Evolutionary conservation across 1,284 basidiomycete genomes (phyloP), one percentile per base, ranked within the genome.

Genomic region (Trichosporon sp.): DNA sequence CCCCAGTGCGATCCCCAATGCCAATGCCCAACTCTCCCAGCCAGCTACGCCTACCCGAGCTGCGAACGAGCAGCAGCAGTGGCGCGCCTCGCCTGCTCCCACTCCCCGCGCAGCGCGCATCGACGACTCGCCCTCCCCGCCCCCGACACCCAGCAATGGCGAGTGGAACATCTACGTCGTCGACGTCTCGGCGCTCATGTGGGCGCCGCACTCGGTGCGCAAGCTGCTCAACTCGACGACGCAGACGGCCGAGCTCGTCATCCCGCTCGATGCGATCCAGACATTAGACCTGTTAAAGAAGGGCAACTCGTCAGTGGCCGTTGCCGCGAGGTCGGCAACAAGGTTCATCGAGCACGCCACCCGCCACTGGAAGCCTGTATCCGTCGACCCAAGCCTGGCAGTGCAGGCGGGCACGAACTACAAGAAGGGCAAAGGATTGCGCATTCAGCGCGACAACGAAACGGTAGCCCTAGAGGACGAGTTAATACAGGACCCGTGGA

Each of bases 281-380:
- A 95, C 92, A 0, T 85, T 96, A n/a, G 93, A 96, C 77, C 82
- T 95, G 5, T 86, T 95, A 70, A 96, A 96, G 84, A 95, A 95
- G 77, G 92, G 92, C 1, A 87, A 87, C 0, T 88, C 84, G 33
- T 80, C 85, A 0, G 84, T 92, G 21, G 91, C 92, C 0, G 86
- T 89, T 70, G 87, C 89, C 14, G 92, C 92, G 10, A 73, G 80
- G 14, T 65, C 73, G 9, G 78, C 78, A 0, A 74, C 80, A 0
- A 72, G 80, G 9, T 81, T 75, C 65, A 73, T 80, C 59, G 80
- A 81, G 60, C 74, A 77, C 44, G 72, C 75, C n/a, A 67, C 74
- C n/a, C 65, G 75, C 31, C 71, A 74, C 57, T 70, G 71, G 65
- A 64, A 67, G 25, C 67, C 69, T 31, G 59, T 74, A 4, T 73